phyloP scores from a whole-genome alignment of 1,139 yeast genomes.

The Taphrina sp. region DNA sequence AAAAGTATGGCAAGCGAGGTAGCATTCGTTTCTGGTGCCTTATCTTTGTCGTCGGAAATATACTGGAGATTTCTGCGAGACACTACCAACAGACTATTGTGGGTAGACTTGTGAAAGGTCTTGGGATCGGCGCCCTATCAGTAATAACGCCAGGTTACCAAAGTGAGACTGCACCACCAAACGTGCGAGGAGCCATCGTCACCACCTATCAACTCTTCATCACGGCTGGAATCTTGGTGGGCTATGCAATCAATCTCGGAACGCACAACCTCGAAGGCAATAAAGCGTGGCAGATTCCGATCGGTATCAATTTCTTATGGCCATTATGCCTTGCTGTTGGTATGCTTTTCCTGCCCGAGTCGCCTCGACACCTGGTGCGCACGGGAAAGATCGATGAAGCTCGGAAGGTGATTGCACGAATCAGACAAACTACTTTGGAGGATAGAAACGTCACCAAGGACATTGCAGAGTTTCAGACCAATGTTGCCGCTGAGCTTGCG shows the following conservation, averaged over 20 bases:
- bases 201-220: slow-evolving; percentile 66
- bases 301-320: slow-evolving; percentile 52
- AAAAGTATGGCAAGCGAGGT: slow-evolving; percentile 54
- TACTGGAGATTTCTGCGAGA: slow-evolving; percentile 53
- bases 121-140: slow-evolving; percentile 65
- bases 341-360: slow-evolving; percentile 70
- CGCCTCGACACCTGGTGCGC: slow-evolving; percentile 69
- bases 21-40: slow-evolving; percentile 51
- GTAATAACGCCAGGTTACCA: slow-evolving; percentile 66
- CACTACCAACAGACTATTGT: slow-evolving; percentile 52
- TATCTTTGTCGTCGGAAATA: slow-evolving; percentile 53
- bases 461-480: slow-evolving; percentile 44
- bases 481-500: slow-evolving; percentile 42
- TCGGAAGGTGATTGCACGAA: slow-evolving; percentile 42
- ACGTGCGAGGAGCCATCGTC: slow-evolving; percentile 66
- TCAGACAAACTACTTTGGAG: slow-evolving; percentile 48
- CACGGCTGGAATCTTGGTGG: slow-evolving; percentile 66
- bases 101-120: slow-evolving; percentile 48
- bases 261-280: slow-evolving; percentile 53
- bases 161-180: slow-evolving; percentile 67
- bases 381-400: slow-evolving; percentile 58
- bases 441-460: slow-evolving; percentile 45
- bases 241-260: slow-evolving; percentile 65
- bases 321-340: slow-evolving; percentile 51
- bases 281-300: slow-evolving; percentile 65